Evolutionary conservation across 192 early-diverging fungal species (phyloP).

Genomic region (Backusella mclennaniae): DNA sequence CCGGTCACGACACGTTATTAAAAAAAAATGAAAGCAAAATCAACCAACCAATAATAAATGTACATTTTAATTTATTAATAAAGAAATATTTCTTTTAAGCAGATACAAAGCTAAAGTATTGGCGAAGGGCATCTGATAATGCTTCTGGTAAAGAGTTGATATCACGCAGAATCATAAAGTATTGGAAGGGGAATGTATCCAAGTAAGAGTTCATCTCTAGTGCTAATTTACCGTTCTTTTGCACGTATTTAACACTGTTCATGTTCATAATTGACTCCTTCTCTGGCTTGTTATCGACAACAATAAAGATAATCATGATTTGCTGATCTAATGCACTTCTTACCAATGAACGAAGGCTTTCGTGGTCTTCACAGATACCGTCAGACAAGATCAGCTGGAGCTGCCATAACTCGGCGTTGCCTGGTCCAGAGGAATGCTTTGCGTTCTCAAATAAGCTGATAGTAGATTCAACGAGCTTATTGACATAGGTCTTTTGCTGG

Average conservation of each 20-base stretch:
- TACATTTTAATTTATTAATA: background rate
- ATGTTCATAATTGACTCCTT: slow-evolving; percentile 89
- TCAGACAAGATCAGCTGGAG: slow-evolving; percentile 95
- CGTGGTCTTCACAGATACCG: slow-evolving; percentile 95
- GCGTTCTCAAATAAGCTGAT: slow-evolving; percentile 78
- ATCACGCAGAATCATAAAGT: slow-evolving; percentile 90
- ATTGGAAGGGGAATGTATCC: slow-evolving; percentile 98
- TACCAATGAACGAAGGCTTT: slow-evolving; percentile 79
- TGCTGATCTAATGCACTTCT: slow-evolving; percentile 78
- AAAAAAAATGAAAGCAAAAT: background rate
- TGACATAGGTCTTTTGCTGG: slow-evolving; percentile 87
- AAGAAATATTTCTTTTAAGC: slow-evolving; percentile 12
- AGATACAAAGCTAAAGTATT: slow-evolving; percentile 90
- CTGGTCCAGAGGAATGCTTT: slow-evolving; percentile 41
- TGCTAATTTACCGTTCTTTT: slow-evolving; percentile 55
- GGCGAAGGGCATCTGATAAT: slow-evolving; percentile 89
- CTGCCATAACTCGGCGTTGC: slow-evolving; percentile 88
- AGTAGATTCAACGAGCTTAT: slow-evolving; percentile 83
- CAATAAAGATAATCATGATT: slow-evolving; percentile 95
- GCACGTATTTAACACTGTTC: slow-evolving; percentile 82
- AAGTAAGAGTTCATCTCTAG: slow-evolving; percentile 83
- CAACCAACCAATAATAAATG: background rate
- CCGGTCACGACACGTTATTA: background rate
- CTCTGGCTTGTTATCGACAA: slow-evolving; percentile 83
- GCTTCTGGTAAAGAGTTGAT: slow-evolving; percentile 86